Evolutionary conservation across 345 rosid species (phyloP), one percentile per base, ranked within the genome.

Genomic region (Jatropha curcas): DNA sequence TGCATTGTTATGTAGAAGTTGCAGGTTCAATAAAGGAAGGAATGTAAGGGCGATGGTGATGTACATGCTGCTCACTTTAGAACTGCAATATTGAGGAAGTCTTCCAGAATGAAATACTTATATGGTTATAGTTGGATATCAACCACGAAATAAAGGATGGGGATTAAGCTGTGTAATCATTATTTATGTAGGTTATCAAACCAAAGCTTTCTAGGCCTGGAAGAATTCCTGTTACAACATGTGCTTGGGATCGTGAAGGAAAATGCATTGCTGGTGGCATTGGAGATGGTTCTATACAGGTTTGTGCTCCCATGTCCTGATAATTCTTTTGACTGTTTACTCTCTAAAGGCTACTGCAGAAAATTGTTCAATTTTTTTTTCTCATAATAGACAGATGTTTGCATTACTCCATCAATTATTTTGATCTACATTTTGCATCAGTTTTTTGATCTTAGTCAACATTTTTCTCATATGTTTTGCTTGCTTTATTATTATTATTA

Each of bases 181-280:
- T 82, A 41, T 56, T 24, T 27, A 59, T 78, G 60, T 77, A 95
- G 99, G 99, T 95, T 68, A 88, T 95, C 71, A 95, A 95, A 83
- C 99, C 99, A 25, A 95, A 90, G 84, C 99, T 91, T 85, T 88
- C 99, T 67, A 86, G 93, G 83, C 99, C 99, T 39, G 99, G 99
- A 77, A 91, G 99, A 77, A 84, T 91, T 83, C 93, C 94, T 2
- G 97, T 95, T 77, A 91, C 96, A 37, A 86, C 98, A 28, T 92
- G 98, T 86, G 83, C 94, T 71, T 95, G 99, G 99, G 94, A 91
- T 76, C 82, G 78, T 75, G 97, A 92, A n/a, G 99, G 99, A 70
- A 92, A 95, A 74, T 81, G 87, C 78, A 88, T 95, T 33, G 92
- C 92, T 2, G 98, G 97, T 76, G 98, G 90, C 48, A 77, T 91